phyloP scores from a whole-genome alignment of 495 filamentous ascomycete genomes.

The Niebla homalea region DNA sequence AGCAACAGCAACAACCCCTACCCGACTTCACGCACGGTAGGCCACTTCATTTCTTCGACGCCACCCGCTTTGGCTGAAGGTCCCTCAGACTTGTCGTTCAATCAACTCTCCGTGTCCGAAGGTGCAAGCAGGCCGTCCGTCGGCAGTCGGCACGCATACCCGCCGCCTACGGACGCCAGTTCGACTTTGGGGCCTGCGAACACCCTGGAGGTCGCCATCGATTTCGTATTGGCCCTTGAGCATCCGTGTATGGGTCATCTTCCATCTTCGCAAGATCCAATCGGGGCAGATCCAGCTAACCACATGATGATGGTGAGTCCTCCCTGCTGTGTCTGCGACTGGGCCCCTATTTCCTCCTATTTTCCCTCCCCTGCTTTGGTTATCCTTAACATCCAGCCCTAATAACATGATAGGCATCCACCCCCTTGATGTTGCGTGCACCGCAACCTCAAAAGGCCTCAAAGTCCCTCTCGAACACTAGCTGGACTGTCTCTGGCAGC shows the following conservation, averaged over 20 bases:
- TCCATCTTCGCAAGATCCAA: constrained; percentile 8
- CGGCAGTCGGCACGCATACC: not conserved
- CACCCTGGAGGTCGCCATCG: constrained; percentile 14
- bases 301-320: constrained; percentile 10
- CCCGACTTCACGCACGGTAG: constrained; percentile 14
- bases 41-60: constrained; percentile 2
- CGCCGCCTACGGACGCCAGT: not conserved
- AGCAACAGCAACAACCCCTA: not conserved
- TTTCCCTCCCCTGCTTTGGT: too few relatives aligned
- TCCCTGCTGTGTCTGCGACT: not conserved
- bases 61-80: constrained; percentile 8
- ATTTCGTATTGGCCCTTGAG: constrained; percentile 19
- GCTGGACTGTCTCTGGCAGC: constrained; percentile 11
- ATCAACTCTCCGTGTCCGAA: constrained; percentile 6
- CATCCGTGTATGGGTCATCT: constrained; percentile 20
- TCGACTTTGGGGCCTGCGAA: constrained; percentile 1
- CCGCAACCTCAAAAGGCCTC: constrained; percentile 7
- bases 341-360: too few relatives aligned
- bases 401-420: constrained; percentile 1
- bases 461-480: constrained; percentile 3
- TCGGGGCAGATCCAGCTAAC: constrained; percentile 14
- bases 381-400: too few relatives aligned
- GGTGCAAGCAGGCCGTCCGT: not conserved
- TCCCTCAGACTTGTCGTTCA: constrained; percentile 11
- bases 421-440: constrained; percentile 11